Conservation (phyloP, 805 yeast genomes). For the Metschnikowia kunwiensis region DNA sequence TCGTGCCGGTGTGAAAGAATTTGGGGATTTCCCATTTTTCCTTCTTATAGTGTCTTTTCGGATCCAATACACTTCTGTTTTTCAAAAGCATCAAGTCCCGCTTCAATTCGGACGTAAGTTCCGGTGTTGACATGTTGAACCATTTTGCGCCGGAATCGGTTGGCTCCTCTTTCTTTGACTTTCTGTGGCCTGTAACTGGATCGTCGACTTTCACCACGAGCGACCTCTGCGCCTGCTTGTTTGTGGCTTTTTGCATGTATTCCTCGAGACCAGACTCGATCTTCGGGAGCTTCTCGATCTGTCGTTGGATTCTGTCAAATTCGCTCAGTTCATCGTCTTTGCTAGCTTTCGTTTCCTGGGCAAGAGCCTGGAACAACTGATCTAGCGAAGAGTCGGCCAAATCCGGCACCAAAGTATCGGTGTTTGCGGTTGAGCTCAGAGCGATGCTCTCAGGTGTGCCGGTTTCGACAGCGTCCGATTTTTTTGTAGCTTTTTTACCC, state of each 20-base stretch:
- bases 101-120: slow-evolving; percentile 49
- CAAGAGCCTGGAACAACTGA: slow-evolving; percentile 30
- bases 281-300: slow-evolving; percentile 39
- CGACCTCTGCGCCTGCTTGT: slow-evolving; percentile 9
- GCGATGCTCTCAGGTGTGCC: slow-evolving; percentile 23
- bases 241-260: slow-evolving; percentile 13
- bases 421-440: slow-evolving; percentile 16
- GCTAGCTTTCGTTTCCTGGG: slow-evolving; percentile 22
- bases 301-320: slow-evolving; percentile 34
- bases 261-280: slow-evolving; percentile 32
- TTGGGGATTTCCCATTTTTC: slow-evolving; percentile 77
- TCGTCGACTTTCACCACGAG: slow-evolving; percentile 31
- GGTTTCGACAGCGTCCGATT: no score
- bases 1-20: slow-evolving; percentile 84
- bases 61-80: slow-evolving; percentile 89
- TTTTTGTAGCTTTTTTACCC: slow-evolving; percentile 17
- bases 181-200: slow-evolving; percentile 24
- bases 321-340: slow-evolving; percentile 10
- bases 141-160: slow-evolving; percentile 19
- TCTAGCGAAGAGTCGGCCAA: slow-evolving; percentile 26
- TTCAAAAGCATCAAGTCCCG: slow-evolving; percentile 76
- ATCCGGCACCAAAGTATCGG: slow-evolving; percentile 2
- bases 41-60: slow-evolving; percentile 91
- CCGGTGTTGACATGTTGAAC: slow-evolving; percentile 21
- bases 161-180: slow-evolving; percentile 15